Base-by-base conservation (phyloP, 2,329 filamentous ascomycete species). In the Aschersonia sp. region DNA sequence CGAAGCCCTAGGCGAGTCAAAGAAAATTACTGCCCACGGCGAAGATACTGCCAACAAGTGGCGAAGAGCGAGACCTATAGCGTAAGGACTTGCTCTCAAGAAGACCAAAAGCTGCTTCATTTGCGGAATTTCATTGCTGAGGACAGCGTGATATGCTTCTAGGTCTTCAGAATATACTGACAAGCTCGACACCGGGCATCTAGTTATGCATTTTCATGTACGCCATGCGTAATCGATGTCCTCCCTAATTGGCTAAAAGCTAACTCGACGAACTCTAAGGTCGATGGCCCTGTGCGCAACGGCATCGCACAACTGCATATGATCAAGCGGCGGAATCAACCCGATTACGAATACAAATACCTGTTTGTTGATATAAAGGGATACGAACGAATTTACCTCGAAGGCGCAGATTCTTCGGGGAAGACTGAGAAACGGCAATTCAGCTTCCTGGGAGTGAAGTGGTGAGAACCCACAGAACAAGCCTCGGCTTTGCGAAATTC, bases 131-230 rank as follows among this genome's bases (percentile, higher is more conserved):
- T 22, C 46, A 31, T 11, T 55, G 46, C 43, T 9, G 35, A 12
- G 40, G 40, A 5, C 40, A 22, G 7, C 14, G 2, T 39, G 35
- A 12, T 12, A 12, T 9, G 9, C 12, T 2, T 33, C 11, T 52
- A 85, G 81, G 4, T 83, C 83, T 1, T 79, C 75, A 0, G 68
- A 78, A 29, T 78, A 78, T 51, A 87, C 75, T 6, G 89, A 96
- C 59, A 68, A 73, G 9, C 73, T 79, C 51, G 89, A 89, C 5
- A 81, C 80, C 22, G 82, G 94, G 52, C 88, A 96, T 62, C 63
- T 96, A 52, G 68, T 79, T 53, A 87, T 96, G 76, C 81, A 87
- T 55, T 96, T 96, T 63, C 80, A 92, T 60, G 83, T 85, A 66
- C 10, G 40, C 1, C 12, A 9, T 42, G 9, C 11, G 6, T 11